phyloP scores from a whole-genome alignment of 352 stramenopile genomes.

The Phytopythium cucurbitacearum region DNA sequence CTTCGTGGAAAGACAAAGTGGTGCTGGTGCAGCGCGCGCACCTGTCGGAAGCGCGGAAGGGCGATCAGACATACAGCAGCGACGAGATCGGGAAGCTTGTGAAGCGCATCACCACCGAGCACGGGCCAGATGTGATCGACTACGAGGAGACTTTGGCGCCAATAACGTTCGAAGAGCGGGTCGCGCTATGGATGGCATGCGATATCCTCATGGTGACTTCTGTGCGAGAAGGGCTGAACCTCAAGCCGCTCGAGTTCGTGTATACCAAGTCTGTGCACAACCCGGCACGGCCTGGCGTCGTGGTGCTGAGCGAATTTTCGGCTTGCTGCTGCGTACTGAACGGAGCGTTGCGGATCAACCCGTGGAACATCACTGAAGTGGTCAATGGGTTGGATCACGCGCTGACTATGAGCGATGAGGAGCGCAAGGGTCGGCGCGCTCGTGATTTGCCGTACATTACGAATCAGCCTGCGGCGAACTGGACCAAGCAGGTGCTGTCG shows the following conservation, averaged over 20 bases:
- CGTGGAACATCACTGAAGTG: conserved; percentile 94
- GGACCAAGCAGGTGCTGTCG: conserved; percentile 94
- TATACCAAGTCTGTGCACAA: conserved; percentile 70
- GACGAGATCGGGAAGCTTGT: conserved; percentile 83
- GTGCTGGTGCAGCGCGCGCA: conserved; percentile 94
- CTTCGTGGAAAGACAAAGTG: conserved; percentile 92
- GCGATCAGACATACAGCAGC: conserved; percentile 90
- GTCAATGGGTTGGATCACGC: conserved; percentile 91
- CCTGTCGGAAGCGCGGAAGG: conserved; percentile 80
- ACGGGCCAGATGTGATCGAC: conserved; percentile 76
- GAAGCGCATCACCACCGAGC: conserved; percentile 62
- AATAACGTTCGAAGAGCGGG: conserved; percentile 86
- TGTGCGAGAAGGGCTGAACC: conserved; percentile 97
- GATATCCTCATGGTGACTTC: conserved; percentile 96
- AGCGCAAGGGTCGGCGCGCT: conserved; percentile 87
- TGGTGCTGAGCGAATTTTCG: conserved; percentile 97
- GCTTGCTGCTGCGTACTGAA: conserved; percentile 96
- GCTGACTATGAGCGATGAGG: conserved; percentile 89
- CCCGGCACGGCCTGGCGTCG: conserved; percentile 84
- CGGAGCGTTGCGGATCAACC: conserved; percentile 95
- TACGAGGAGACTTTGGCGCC: conserved; percentile 83
- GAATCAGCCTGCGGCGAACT: conserved; percentile 88
- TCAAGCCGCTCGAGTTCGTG: conserved; percentile 95
- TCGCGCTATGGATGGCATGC: conserved; percentile 93
- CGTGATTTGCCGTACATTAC: conserved; percentile 97